Conservation (phyloP, 306 rosid species). For the Malus sieversii region DNA sequence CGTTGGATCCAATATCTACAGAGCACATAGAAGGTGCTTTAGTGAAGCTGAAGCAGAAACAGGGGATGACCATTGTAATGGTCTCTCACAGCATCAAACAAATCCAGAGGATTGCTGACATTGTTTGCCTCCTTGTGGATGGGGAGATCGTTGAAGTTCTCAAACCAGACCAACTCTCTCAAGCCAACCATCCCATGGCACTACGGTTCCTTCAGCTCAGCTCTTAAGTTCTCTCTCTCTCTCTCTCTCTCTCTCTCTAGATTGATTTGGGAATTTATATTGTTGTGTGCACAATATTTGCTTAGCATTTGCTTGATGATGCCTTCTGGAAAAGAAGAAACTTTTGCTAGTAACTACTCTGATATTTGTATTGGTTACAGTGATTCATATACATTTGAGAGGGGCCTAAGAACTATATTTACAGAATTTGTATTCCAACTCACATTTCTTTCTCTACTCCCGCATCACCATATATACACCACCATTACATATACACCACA, state of each 20-base stretch:
- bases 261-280: background rate
- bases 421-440: background rate
- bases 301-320: background rate
- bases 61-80: slow-evolving; percentile 62
- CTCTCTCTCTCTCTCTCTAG: background rate
- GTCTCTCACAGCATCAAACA: slow-evolving; percentile 92
- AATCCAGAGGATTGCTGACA: slow-evolving; percentile 78
- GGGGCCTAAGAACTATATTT: background rate
- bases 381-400: background rate
- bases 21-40: slow-evolving; percentile 77
- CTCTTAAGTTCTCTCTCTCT: slow-evolving; percentile 19
- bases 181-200: slow-evolving; percentile 90
- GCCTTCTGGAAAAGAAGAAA: background rate
- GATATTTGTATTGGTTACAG: background rate
- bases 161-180: slow-evolving; percentile 49
- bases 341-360: background rate
- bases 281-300: background rate
- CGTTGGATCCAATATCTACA: slow-evolving; percentile 86
- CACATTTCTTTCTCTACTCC: background rate
- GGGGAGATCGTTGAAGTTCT: slow-evolving; percentile 77
- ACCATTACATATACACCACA: no score
- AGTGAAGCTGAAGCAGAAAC: slow-evolving; percentile 64
- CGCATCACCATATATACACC: background rate
- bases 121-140: slow-evolving; percentile 73
- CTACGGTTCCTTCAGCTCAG: slow-evolving; percentile 72